Conservation (phyloP, 495 filamentous ascomycete species). For the Podospora conica region DNA sequence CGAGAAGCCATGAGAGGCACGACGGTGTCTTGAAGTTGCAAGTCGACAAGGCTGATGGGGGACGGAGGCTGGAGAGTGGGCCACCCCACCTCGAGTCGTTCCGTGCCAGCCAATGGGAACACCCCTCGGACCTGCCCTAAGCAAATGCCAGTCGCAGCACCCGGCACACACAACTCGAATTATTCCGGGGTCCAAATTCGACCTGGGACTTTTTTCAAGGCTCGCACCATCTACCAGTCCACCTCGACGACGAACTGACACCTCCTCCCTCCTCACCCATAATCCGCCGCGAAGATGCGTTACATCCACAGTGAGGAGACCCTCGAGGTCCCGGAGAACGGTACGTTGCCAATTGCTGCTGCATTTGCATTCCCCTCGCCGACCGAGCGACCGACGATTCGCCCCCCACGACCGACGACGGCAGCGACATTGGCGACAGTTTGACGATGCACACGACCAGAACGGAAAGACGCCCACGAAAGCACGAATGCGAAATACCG, state of each 20-base stretch:
- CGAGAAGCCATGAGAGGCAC: not conserved
- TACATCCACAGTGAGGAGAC: constrained; percentile 97
- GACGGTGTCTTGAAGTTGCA: not conserved
- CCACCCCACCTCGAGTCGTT: constrained; percentile 15
- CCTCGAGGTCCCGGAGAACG: constrained; percentile 89
- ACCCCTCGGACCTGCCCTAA: constrained; percentile 26
- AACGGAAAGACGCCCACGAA: not conserved
- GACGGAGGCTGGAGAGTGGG: not conserved
- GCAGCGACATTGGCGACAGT: not conserved
- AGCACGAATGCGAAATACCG: not conserved
- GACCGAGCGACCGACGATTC: not conserved
- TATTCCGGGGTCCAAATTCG: constrained; percentile 37
- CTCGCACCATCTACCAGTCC: constrained; percentile 28
- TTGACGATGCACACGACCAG: constrained; percentile 10
- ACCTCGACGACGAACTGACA: constrained; percentile 33
- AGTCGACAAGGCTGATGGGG: not conserved
- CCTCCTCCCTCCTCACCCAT: constrained; percentile 32
- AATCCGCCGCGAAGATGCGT: constrained; percentile 68
- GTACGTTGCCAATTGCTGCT: constrained; percentile 54
- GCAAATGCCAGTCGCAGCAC: constrained; percentile 15
- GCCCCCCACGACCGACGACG: not conserved
- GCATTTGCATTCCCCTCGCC: constrained; percentile 5
- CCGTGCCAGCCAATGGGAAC: constrained; percentile 22
- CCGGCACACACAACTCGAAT: constrained; percentile 35
- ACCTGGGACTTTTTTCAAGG: constrained; percentile 25